Percentiles rank a stretch among this genome's conserved stretches.
Evolutionary conservation across 129 eudicot genomes (phyloP).

Genomic region (Centella asiatica): DNA sequence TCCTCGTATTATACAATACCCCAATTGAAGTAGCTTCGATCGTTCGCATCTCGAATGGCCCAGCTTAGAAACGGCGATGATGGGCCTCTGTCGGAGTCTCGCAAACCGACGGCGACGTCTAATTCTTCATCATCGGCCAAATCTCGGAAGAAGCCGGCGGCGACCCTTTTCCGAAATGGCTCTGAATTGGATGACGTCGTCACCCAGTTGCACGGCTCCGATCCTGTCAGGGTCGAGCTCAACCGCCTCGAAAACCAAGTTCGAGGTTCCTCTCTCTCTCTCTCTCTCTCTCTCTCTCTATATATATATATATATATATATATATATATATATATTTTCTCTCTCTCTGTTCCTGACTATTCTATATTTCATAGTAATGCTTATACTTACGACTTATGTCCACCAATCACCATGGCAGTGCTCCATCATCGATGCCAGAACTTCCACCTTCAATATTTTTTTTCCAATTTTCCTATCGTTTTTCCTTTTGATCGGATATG

Average conservation of each 20-base stretch:
- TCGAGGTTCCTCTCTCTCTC: constrained; percentile 34
- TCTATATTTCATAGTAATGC: too few relatives aligned
- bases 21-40: too few relatives aligned
- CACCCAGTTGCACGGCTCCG: constrained; percentile 59
- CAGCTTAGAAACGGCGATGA: constrained; percentile 22
- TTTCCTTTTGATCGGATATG: too few relatives aligned
- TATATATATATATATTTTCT: too few relatives aligned
- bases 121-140: constrained; percentile 38
- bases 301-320: too few relatives aligned
- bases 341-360: too few relatives aligned
- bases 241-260: constrained; percentile 73
- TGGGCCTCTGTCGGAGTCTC: constrained; percentile 25
- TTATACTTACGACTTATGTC: too few relatives aligned
- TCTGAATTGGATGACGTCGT: constrained; percentile 53
- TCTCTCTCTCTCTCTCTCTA: not conserved
- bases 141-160: constrained; percentile 23
- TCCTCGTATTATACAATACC: too few relatives aligned
- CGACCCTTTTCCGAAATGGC: constrained; percentile 34
- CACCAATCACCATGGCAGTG: too few relatives aligned
- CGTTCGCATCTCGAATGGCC: constrained; percentile 37
- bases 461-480: too few relatives aligned
- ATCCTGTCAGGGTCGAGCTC: constrained; percentile 79
- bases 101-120: constrained; percentile 3
- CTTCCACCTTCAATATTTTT: too few relatives aligned
- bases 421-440: too few relatives aligned